Evolutionary conservation across 129 eudicot genomes (phyloP).

Genomic region (Saposhnikovia divaricata): DNA sequence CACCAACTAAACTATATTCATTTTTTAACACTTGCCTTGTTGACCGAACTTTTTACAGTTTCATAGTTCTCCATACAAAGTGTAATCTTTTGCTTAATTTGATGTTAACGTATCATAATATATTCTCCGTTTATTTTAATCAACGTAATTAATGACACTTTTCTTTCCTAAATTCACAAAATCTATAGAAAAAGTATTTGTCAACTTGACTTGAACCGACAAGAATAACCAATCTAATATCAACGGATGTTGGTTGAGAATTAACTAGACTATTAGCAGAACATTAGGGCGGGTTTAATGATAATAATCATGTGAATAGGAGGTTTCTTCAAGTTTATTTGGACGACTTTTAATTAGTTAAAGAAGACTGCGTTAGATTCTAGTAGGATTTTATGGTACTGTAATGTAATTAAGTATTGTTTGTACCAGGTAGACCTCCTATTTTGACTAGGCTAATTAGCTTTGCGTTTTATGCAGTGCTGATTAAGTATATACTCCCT

Average conservation of each 20-base stretch:
- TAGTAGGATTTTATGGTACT: neutral
- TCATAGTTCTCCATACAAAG: neutral
- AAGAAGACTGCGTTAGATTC: neutral
- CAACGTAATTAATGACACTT: neutral
- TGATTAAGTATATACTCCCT: no score
- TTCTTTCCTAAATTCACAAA: neutral
- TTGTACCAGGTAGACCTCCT: neutral
- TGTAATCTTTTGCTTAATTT: neutral
- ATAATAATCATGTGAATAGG: neutral
- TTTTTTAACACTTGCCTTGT: no score
- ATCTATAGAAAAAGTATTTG: neutral
- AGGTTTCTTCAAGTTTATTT: neutral
- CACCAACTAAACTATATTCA: no score
- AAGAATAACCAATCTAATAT: slow-evolving; percentile 5
- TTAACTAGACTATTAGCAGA: neutral
- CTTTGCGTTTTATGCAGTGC: neutral
- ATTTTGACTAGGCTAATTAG: neutral
- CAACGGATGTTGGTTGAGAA: slow-evolving; percentile 8
- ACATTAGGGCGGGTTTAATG: slow-evolving; percentile 2
- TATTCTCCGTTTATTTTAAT: neutral
- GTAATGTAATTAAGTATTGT: neutral
- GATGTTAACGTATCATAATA: neutral
- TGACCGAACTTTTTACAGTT: neutral
- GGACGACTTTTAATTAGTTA: neutral
- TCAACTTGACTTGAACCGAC: slow-evolving; percentile 10